Evolutionary conservation across 1,284 basidiomycete species (phyloP).

Genomic region (Fomes fomentarius): DNA sequence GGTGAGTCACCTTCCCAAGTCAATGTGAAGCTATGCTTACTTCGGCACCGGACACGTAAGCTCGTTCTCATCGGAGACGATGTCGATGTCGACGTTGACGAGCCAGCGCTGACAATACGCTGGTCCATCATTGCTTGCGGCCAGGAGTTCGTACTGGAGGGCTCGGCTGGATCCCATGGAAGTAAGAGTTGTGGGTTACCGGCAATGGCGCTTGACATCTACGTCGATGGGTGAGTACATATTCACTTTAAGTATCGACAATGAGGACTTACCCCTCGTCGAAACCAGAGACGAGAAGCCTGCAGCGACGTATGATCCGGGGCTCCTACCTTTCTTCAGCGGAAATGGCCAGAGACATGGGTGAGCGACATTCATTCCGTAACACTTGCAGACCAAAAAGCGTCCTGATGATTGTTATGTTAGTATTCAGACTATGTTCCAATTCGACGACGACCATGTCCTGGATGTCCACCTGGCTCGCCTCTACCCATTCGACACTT

Average conservation of each 20-base stretch:
- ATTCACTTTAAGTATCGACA: background rate
- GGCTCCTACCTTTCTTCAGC: constrained; percentile 44
- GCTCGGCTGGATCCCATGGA: constrained; percentile 53
- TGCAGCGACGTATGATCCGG: constrained; percentile 49
- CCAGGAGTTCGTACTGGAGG: constrained; percentile 44
- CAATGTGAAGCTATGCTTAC: background rate
- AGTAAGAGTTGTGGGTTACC: constrained; percentile 52
- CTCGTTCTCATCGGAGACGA: constrained; percentile 57
- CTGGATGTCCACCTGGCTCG: constrained; percentile 59
- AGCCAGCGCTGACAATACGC: constrained; percentile 56
- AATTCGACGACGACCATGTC: constrained; percentile 60
- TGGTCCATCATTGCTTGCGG: constrained; percentile 65
- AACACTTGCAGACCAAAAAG: background rate
- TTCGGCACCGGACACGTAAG: constrained; percentile 29
- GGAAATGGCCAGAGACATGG: constrained; percentile 44
- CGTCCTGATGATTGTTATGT: too few relatives aligned
- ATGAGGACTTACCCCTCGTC: background rate
- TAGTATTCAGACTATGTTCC: constrained; percentile 58
- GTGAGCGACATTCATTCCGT: constrained; percentile 32
- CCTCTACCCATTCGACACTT: constrained; percentile 62
- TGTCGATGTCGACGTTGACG: constrained; percentile 61
- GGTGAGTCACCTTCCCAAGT: constrained; percentile 38
- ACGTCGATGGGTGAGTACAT: constrained; percentile 50
- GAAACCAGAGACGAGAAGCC: constrained; percentile 37
- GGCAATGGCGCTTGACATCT: constrained; percentile 44